A percentile compares a stretch with the other conserved stretches of the same genome.
Conservation (phyloP, 352 stramenopile species). For the Phytophthora fragariaefolia region DNA sequence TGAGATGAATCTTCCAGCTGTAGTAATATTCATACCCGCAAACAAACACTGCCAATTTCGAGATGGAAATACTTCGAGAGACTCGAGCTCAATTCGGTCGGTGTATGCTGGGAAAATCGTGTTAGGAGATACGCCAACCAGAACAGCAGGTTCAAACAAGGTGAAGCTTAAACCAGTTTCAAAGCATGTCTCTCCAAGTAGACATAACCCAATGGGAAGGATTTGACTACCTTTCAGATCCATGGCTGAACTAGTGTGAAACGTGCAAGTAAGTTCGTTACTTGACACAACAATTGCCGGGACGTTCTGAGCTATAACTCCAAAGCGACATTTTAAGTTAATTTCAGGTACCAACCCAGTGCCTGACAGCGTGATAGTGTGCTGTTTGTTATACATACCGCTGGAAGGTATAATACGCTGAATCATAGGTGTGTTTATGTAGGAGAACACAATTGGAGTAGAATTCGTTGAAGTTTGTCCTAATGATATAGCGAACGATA, state of each 20-base stretch:
- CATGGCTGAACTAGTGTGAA: conserved; percentile 20
- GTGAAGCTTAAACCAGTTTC: conserved; percentile 44
- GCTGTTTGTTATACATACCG: conserved; percentile 33
- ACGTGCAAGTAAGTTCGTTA: conserved; percentile 21
- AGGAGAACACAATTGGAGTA: conserved; percentile 33
- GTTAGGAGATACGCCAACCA: conserved; percentile 30
- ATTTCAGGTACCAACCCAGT: conserved; percentile 28
- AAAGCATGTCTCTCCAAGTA: conserved; percentile 37
- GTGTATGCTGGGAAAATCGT: conserved; percentile 37
- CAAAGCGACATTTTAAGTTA: conserved; percentile 38
- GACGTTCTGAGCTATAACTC: conserved; percentile 14
- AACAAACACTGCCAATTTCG: conserved; percentile 41
- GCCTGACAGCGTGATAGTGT: conserved; percentile 33
- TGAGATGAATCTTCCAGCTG: conserved; percentile 30
- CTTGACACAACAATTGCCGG: conserved; percentile 24
- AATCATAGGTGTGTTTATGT: conserved; percentile 39
- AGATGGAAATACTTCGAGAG: conserved; percentile 25
- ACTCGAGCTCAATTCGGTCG: conserved; percentile 29
- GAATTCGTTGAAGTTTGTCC: conserved; percentile 22
- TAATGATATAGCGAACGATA: conserved; percentile 35
- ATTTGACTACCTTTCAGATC: not conserved
- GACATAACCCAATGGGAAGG: conserved; percentile 38
- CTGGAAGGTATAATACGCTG: conserved; percentile 29
- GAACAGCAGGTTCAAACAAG: conserved; percentile 25
- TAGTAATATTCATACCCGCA: conserved; percentile 34